Evolutionary conservation across 202 grass and related monocot species (phyloP).

Genomic region (Setaria italica): DNA sequence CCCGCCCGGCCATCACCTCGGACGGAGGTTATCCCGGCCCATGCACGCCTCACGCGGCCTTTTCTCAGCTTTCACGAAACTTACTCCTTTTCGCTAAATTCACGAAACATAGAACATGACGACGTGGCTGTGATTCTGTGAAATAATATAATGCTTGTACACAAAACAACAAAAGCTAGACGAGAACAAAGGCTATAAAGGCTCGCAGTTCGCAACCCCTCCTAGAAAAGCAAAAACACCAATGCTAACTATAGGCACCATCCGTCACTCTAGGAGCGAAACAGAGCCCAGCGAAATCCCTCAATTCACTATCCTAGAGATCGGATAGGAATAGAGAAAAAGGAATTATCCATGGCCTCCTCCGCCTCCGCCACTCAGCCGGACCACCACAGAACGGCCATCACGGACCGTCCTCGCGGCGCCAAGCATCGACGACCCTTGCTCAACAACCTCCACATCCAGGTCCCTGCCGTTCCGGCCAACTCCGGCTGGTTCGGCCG

Average conservation of each 20-base stretch:
- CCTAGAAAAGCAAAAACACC: neutral
- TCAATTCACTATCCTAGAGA: neutral
- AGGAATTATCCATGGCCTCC: neutral
- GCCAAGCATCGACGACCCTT: slow-evolving; percentile 14
- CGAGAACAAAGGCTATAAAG: neutral
- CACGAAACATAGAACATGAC: neutral
- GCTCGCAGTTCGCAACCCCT: neutral
- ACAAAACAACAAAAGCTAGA: neutral
- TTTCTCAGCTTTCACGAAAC: neutral
- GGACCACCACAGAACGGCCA: neutral
- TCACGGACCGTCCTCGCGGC: neutral
- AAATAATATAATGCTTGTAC: neutral
- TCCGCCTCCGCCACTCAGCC: neutral
- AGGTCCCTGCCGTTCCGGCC: slow-evolving; percentile 41
- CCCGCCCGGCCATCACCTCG: slow-evolving; percentile 11
- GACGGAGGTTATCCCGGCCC: neutral
- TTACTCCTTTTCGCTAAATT: neutral
- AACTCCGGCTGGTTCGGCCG: slow-evolving; percentile 9
- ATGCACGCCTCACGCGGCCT: neutral
- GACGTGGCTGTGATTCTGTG: neutral
- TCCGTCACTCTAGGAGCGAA: neutral
- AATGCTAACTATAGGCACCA: neutral
- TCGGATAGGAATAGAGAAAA: neutral
- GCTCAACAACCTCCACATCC: slow-evolving; percentile 35
- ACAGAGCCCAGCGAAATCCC: neutral